Base-by-base conservation (phyloP, 768 basidiomycete genomes). In the Mycena albidolilacea region DNA sequence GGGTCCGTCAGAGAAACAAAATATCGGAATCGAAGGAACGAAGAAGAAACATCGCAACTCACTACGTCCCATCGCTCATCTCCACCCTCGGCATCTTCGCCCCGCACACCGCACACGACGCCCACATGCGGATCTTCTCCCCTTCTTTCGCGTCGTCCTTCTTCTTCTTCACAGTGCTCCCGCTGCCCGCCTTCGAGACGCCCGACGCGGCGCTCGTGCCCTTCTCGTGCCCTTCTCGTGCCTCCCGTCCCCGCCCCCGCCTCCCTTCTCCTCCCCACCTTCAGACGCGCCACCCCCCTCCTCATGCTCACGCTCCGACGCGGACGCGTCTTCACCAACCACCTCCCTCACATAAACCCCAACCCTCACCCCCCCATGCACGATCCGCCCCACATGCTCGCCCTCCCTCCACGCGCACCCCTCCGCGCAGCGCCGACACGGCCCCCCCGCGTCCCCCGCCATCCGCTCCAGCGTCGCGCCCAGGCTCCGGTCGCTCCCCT, bases 11-110 rank as follows among this genome's bases (percentile, higher is more conserved):
- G n/a, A n/a, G n/a, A n/a, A n/a, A n/a, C n/a, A n/a, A n/a, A n/a
- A n/a, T n/a, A n/a, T n/a, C n/a, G n/a, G n/a, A n/a, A n/a, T n/a
- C 30, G 30, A 30, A 30, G 3, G 3, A 30, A 30, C 30, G 30
- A 30, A 30, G 30, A 30, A 30, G 30, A 30, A 30, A 30, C 30
- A 30, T 3, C 30, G 52, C 60, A 23, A 86, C 90, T 68, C 77
- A 91, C 91, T 84, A 89, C 2, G 89, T 81, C 23, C 87, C 90
- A 75, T 87, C 85, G 17, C 79, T 84, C 84, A 91, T 85, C 43
- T 69, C 72, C 37, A 64, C 80, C 74, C 74, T 75, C 5, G 74
- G 57, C 0, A 87, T 85, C 48, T 78, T 73, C n/a, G 80, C 79
- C 35, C 73, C 77, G 76, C 91, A 92, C 3, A 86, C 77, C 0